Conservation (phyloP, 1,284 basidiomycete species). For the Irpex sp. region DNA sequence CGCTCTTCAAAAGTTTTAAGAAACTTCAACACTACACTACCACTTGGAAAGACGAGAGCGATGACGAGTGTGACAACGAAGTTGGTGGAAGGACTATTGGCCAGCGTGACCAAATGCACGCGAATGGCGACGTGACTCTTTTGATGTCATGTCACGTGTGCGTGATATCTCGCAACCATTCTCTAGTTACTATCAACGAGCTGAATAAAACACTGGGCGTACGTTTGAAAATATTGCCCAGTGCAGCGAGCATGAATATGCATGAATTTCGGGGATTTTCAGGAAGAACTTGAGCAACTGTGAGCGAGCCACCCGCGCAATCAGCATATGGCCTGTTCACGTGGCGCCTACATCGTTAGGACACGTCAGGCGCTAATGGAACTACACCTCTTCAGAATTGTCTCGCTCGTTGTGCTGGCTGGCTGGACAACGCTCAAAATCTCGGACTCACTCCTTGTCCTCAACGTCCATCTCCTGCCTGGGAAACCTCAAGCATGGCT, state of each 20-base stretch:
- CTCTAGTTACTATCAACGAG: not conserved
- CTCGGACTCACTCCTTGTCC: not conserved
- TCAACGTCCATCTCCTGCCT: not conserved
- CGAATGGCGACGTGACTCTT: not conserved
- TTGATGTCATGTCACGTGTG: not conserved
- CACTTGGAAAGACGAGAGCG: too few species aligned
- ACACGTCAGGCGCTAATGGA: constrained; percentile 18
- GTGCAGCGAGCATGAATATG: not conserved
- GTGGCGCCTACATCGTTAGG: constrained; percentile 10
- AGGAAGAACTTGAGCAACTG: constrained; percentile 9
- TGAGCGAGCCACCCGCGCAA: not conserved
- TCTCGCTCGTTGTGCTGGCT: constrained; percentile 10
- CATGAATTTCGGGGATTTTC: constrained; percentile 3
- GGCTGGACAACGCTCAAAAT: constrained; percentile 12
- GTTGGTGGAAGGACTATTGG: too few species aligned
- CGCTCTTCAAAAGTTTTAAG: not conserved
- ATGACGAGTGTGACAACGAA: too few species aligned
- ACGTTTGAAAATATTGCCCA: not conserved
- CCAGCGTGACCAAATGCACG: not conserved
- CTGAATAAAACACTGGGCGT: too few species aligned
- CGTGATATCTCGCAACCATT: not conserved
- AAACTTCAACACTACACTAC: too few species aligned
- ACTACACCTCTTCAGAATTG: constrained; percentile 6
- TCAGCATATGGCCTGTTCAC: constrained; percentile 10
- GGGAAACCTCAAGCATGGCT: constrained; percentile 14